Evolutionary conservation across 2,329 filamentous ascomycete genomes (phyloP), one percentile per base, ranked within the genome.

Genomic region (Botrytis sinoallii): DNA sequence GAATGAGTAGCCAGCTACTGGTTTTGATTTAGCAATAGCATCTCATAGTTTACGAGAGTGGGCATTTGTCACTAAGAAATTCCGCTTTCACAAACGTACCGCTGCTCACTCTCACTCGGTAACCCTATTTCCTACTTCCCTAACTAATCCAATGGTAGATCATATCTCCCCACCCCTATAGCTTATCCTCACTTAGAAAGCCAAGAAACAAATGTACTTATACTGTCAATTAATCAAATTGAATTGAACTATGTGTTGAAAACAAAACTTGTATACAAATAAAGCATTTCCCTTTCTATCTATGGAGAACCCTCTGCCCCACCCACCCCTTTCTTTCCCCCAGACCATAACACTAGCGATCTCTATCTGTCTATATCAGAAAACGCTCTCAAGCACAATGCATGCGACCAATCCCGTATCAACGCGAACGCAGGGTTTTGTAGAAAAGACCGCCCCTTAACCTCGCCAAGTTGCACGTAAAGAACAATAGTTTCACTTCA

Each of bases 251-350:
- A 48, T 35, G 55, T 48, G 22, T 66, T 57, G 22, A 40, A 73
- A 73, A 61, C 60, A 65, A n/a, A 64, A 73, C 46, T 59, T 69
- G n/a, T 68, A 48, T 72, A 72, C 63, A 72, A 72, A 57, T 29
- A 68, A 42, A 68, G 40, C 9, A 59, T 67, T 64, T 48, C 8
- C 61, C 48, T 35, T 61, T 73, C 68, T 64, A 64, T 63, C 35
- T 63, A n/a, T 67, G 5, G 35, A 29, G 46, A 42, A 25, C 59
- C 32, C 12, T 40, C 32, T 38, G 60, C 14, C 55, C n/a, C 1
- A 20, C 4, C 68, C 63, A 32, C 35, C 9, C 48, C 18, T 10
- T 25, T 60, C 14, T n/a, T 57, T 55, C 5, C n/a, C n/a, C 29
- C 42, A 57, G 18, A 55, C 46, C 57, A 18, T 55, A 42, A 29